Base-by-base conservation (phyloP, 2,329 filamentous ascomycete species). In the Lanzia echinophila region DNA sequence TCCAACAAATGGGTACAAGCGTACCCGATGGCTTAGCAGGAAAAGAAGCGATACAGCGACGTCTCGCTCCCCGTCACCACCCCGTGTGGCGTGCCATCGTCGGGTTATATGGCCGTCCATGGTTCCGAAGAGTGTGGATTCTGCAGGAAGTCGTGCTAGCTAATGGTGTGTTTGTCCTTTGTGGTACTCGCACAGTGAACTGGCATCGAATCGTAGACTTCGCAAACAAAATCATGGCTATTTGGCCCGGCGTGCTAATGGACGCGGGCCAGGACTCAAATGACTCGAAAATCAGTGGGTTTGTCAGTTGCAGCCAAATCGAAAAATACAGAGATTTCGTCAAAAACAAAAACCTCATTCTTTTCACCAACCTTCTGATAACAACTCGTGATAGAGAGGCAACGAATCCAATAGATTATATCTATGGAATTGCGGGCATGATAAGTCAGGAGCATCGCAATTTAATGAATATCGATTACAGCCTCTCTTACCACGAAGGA, bases 121-220 rank as follows among this genome's bases (percentile, higher is more conserved):
- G 53, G 53, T 50, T 50, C 38, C 41, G 19, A 7, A 38, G 46
- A 10, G 7, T 55, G 13, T 55, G 53, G 53, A 28, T 47, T 19
- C 22, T 55, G 13, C 53, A 55, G 39, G 53, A 55, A 33, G 53
- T 47, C 5, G 32, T 50, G 11, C 22, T 55, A 15, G 46, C 46
- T 12, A 45, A 20, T n/a, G 19, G 28, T 8, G 24, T 50, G 11
- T 15, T n/a, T 7, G 28, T 46, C n/a, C 12, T 17, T 19, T 47
- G 15, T 32, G 46, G 47, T n/a, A 31, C 20, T 13, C 47, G 20
- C n/a, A 19, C 17, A 20, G 19, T 41, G 2, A 33, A 20, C 17
- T 53, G 50, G 50, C 6, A 32, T 34, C 13, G 28, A 13, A 22
- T 45, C 32, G 24, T 19, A 13, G 22, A 39, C 24, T 17, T 52